Evolutionary conservation across 83 land plant genomes (phyloP).

Genomic region (Thuja plicata): DNA sequence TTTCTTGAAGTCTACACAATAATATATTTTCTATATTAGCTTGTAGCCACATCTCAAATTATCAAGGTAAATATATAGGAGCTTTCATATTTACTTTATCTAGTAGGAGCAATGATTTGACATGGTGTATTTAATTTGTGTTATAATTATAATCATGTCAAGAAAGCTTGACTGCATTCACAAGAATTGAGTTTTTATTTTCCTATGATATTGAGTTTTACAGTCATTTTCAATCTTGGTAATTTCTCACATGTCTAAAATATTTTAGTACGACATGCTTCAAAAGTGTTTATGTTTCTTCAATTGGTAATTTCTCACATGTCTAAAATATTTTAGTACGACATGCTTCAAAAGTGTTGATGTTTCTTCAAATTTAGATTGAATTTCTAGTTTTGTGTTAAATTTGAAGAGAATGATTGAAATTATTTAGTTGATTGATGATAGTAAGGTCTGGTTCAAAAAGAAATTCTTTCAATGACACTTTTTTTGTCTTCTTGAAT

Average conservation of each 20-base stretch:
- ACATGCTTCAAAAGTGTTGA: not conserved
- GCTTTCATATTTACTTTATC: not conserved
- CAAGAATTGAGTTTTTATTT: not conserved
- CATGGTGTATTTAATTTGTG: not conserved
- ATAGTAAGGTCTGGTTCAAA: slow-evolving; percentile 53
- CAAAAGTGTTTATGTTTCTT: not conserved
- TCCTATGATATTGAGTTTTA: not conserved
- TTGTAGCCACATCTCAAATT: slow-evolving; percentile 94
- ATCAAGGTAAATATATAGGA: slow-evolving; percentile 64
- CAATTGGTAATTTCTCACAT: not conserved
- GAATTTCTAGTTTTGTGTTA: slow-evolving; percentile 91
- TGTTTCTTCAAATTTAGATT: slow-evolving; percentile 42
- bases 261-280: not conserved
- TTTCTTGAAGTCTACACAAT: too few species aligned
- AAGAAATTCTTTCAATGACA: not conserved
- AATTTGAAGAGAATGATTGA: slow-evolving; percentile 93
- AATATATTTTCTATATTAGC: too few species aligned
- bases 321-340: not conserved
- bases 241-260: not conserved
- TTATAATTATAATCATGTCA: not conserved
- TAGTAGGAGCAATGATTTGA: not conserved
- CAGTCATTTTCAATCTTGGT: not conserved
- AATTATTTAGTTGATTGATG: slow-evolving; percentile 85
- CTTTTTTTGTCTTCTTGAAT: not conserved
- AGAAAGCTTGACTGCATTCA: not conserved